A percentile compares a stretch with the other conserved stretches of the same genome.
These are phyloP conservation scores for Jackrogersella minutella DNA, from an alignment of 495 filamentous ascomycete species.

Conservation along the genomic window DNA sequence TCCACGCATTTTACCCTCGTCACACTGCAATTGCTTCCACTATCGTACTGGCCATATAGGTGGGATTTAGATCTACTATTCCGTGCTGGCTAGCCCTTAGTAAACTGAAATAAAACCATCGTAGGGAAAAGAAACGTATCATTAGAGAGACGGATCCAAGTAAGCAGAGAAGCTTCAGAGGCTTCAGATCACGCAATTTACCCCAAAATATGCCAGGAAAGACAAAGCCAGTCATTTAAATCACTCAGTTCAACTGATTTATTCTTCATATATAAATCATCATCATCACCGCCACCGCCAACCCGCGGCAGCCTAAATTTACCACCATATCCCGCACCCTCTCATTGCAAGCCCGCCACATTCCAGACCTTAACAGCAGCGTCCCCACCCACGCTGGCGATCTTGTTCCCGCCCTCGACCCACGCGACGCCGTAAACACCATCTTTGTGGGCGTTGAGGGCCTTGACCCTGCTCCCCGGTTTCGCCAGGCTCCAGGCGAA, in stretches of 20 bases:
- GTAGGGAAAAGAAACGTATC: no score
- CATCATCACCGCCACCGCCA: not conserved
- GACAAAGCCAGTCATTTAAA: not conserved
- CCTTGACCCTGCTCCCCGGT: conserved; percentile 81
- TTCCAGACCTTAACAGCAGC: conserved; percentile 90
- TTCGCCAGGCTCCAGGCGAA: conserved; percentile 89
- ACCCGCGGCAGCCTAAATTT: not conserved
- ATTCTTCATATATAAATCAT: not conserved
- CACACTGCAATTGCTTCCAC: not conserved
- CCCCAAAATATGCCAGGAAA: not conserved
- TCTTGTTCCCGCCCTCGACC: conserved; percentile 71
- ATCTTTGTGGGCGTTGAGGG: conserved; percentile 89
- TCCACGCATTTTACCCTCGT: not conserved
- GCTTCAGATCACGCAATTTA: no score
- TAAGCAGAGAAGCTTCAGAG: no score
- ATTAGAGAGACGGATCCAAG: no score
- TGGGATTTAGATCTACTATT: no score
- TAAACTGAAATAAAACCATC: no score
- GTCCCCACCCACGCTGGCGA: conserved; percentile 85
- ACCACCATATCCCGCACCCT: not conserved
- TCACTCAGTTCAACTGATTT: not conserved
- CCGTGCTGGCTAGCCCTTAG: no score
- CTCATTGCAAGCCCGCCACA: conserved; percentile 68
- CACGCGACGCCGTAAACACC: conserved; percentile 90
- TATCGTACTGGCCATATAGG: no score